Percentiles rank a stretch among this genome's conserved stretches.
These are phyloP conservation scores for Oryza officinalis DNA, from an alignment of 176 grass and related monocot genomes.

Conservation along the genomic window DNA sequence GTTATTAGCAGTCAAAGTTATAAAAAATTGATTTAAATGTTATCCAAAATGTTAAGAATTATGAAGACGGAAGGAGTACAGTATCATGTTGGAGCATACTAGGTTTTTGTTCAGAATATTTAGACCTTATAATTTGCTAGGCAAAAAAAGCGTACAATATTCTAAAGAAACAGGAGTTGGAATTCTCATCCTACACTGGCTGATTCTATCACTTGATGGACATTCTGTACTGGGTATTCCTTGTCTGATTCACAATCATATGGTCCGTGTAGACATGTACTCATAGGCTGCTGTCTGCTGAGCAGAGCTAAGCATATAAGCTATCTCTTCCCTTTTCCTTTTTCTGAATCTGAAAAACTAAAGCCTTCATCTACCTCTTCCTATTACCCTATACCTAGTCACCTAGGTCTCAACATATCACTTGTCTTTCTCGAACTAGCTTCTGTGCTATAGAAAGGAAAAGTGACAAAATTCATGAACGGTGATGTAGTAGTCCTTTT, in stretches of 20 bases:
- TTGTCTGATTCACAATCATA: neutral
- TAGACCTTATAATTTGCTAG: neutral
- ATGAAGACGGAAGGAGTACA: no score
- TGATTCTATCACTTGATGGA: neutral
- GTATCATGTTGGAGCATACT: neutral
- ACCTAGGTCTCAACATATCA: slow-evolving; percentile 1
- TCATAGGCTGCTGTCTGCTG: neutral
- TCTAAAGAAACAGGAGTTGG: neutral
- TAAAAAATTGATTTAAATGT: no score
- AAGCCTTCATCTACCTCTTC: slow-evolving; percentile 23
- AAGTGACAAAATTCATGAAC: slow-evolving; percentile 25
- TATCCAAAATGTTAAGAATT: no score
- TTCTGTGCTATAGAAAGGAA: slow-evolving; percentile 29
- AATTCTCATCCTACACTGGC: neutral
- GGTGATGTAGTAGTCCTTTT: slow-evolving; percentile 27
- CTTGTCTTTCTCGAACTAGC: slow-evolving; percentile 11
- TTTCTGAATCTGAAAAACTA: slow-evolving; percentile 12
- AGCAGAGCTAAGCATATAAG: neutral
- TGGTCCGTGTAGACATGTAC: neutral
- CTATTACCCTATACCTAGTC: neutral
- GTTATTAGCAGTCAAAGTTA: no score
- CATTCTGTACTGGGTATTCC: neutral
- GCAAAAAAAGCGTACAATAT: neutral
- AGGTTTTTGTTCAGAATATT: slow-evolving; percentile 16
- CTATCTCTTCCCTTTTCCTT: neutral